Evolutionary conservation across 106 monocot species (phyloP), one percentile per base, ranked within the genome.

Genomic region (Apostasia shenzhenica): DNA sequence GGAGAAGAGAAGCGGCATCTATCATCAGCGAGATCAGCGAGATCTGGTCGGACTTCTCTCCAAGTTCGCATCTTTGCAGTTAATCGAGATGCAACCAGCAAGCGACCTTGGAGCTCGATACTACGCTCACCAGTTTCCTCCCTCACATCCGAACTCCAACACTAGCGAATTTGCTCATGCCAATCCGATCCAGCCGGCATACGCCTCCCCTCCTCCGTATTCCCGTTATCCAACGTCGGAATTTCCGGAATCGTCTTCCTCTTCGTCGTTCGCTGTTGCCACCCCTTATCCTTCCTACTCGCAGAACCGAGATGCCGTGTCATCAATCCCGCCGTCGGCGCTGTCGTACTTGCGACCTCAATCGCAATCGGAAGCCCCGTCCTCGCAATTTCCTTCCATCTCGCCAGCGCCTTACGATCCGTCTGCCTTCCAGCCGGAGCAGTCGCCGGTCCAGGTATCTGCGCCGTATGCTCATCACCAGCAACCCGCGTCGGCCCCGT

Each of bases 121-220:
- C 75, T 88, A 85, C 59, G 47, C 69, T 64, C 74, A 63, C 45
- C 71, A 49, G 14, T 67, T 67, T 53, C 72, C 73, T 47, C 56
- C 71, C 14, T 42, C 55, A 46, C 66, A 67, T 13, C 53, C 86
- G 7, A 59, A 48, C 62, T 46, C 77, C 2, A 78, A 65, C 55
- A 70, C 83, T 14, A 81, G n/a, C 59, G 81, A 81, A 57, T 84
- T 62, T 75, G 39, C 70, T 37, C 56, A 67, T 7, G 7, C 74
- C n/a, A 78, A 81, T 56, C 67, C 66, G 37, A 66, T 69, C 70
- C 75, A 75, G 39, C 66, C 71, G 11, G 50, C 72, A 46, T 61
- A 69, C 76, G 88, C 93, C 70, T 89, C 89, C 54, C 81, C 86
- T 8, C 89, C 89, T 45, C 82, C 93, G 37, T 84, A 89, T 48